Percentiles rank a stretch among this genome's conserved stretches.
Conservation (phyloP, 2,329 filamentous ascomycete species). For the Aspergillus ustus region DNA sequence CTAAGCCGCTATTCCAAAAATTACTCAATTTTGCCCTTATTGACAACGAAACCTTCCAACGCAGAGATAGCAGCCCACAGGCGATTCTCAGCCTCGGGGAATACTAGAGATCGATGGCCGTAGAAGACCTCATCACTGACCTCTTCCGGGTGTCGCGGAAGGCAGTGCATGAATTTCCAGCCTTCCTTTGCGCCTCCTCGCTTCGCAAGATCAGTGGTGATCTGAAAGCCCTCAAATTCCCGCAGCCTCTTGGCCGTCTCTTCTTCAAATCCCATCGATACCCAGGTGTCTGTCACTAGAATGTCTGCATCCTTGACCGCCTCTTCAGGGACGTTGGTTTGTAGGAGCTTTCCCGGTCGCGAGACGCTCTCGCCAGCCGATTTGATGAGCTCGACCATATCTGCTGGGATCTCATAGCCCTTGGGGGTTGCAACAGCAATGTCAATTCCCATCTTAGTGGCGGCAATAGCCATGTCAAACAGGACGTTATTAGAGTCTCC, state of each 20-base stretch:
- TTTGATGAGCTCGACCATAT: conserved; percentile 75
- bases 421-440: conserved; percentile 84
- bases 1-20: background rate
- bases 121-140: conserved; percentile 96
- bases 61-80: conserved; percentile 88
- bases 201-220: conserved; percentile 82
- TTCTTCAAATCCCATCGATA: conserved; percentile 96
- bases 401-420: conserved; percentile 78
- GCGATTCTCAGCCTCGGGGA: conserved; percentile 92
- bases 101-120: conserved; percentile 80
- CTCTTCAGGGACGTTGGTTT: conserved; percentile 82
- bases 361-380: conserved; percentile 62
- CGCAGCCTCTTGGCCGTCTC: conserved; percentile 77
- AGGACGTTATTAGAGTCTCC: conserved; percentile 97
- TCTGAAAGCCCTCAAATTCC: conserved; percentile 87
- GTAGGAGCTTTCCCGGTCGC: conserved; percentile 68
- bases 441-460: conserved; percentile 83
- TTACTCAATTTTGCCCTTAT: conserved; percentile 75
- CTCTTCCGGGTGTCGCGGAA: conserved; percentile 90
- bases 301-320: conserved; percentile 84
- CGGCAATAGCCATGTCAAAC: conserved; percentile 88
- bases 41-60: conserved; percentile 89
- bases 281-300: conserved; percentile 95
- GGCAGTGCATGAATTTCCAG: conserved; percentile 99
- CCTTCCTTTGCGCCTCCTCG: conserved; percentile 81